Evolutionary conservation across 2,329 filamentous ascomycete genomes (phyloP).

Genomic region (Diaporthe sp.): DNA sequence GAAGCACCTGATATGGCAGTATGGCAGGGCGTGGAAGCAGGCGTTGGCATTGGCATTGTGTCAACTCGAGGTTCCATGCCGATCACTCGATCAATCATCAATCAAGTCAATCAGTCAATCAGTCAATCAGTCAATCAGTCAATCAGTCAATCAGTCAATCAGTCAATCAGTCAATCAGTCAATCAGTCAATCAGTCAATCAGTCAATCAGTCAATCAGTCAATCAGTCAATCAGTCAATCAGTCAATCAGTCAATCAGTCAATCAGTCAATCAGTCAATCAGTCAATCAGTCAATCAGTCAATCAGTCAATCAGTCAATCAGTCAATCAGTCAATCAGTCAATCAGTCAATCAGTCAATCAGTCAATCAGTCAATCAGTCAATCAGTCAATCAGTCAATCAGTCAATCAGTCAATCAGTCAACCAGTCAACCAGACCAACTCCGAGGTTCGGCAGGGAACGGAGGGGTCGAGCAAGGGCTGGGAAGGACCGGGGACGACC

Average conservation of each 20-base stretch:
- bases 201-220: neutral
- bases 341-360: neutral
- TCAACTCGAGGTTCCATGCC: neutral
- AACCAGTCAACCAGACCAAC: too few relatives aligned
- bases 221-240: neutral
- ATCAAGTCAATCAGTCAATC: neutral
- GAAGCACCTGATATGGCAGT: slow-evolving; percentile 13
- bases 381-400: neutral
- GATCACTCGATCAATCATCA: neutral
- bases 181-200: neutral
- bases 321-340: neutral
- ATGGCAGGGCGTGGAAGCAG: slow-evolving; percentile 7
- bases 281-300: neutral
- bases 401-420: neutral
- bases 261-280: neutral
- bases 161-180: neutral
- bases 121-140: neutral
- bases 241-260: neutral
- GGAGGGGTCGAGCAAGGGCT: neutral
- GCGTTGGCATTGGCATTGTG: slow-evolving; percentile 6
- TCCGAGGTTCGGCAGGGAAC: slow-evolving; percentile 20
- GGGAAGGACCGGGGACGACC: too few relatives aligned
- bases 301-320: neutral
- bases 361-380: neutral
- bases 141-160: neutral